Evolutionary conservation across 257 asterid genomes (phyloP).

Genomic region (Solanum pinnatisectum): DNA sequence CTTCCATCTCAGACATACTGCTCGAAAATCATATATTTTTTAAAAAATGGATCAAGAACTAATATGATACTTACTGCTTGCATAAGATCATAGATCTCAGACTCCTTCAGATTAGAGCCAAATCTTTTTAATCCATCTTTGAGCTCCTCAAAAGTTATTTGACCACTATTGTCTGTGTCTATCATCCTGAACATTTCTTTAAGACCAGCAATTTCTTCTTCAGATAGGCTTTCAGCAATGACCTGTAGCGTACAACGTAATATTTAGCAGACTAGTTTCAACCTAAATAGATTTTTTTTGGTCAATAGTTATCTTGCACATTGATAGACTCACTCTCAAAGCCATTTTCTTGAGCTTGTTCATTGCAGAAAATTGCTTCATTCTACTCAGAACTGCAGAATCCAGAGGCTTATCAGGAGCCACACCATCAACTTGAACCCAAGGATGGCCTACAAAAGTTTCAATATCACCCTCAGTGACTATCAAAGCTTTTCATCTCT

Average conservation of each 20-base stretch:
- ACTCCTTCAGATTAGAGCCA: constrained; percentile 82
- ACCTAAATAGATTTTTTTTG: not conserved
- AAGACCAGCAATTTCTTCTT: constrained; percentile 91
- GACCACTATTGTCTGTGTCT: constrained; percentile 78
- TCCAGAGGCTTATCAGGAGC: constrained; percentile 97
- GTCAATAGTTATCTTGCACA: not conserved
- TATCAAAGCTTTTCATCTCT: not conserved
- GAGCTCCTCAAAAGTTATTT: constrained; percentile 84
- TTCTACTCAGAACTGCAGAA: constrained; percentile 84
- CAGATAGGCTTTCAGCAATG: constrained; percentile 77
- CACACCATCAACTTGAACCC: constrained; percentile 95
- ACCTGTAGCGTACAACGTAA: constrained; percentile 31
- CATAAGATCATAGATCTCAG: constrained; percentile 90
- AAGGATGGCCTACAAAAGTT: constrained; percentile 72
- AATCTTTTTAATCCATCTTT: constrained; percentile 75
- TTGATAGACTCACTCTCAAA: constrained; percentile 49
- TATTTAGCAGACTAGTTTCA: not conserved
- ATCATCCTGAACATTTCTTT: constrained; percentile 90
- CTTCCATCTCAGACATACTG: not conserved
- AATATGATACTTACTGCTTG: constrained; percentile 58
- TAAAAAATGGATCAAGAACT: not conserved
- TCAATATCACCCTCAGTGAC: not conserved
- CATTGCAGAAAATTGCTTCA: constrained; percentile 96
- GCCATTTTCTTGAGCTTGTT: constrained; percentile 97
- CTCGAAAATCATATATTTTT: not conserved